Conservation (phyloP, 345 rosid genomes). For the Eucalyptus grandis region DNA sequence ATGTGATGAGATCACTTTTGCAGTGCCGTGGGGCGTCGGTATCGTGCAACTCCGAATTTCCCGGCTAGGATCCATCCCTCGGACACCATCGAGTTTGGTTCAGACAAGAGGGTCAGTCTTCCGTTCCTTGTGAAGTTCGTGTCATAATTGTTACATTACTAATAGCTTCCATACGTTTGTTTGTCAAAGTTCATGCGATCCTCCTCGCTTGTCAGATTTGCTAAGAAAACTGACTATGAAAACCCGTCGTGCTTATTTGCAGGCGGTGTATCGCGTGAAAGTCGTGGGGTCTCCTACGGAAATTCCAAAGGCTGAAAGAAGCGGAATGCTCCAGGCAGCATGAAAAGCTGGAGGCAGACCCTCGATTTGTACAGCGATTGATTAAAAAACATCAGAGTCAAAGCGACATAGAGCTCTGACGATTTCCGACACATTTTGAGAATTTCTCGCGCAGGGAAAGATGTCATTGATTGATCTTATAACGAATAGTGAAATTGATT, state of each 20-base stretch:
- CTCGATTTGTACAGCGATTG: background rate
- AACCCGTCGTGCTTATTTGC: background rate
- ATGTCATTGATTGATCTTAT: background rate
- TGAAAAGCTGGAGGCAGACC: slow-evolving; percentile 4
- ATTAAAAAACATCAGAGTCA: background rate
- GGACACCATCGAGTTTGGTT: slow-evolving; percentile 56
- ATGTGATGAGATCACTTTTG: background rate
- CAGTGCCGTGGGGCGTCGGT: slow-evolving; percentile 59
- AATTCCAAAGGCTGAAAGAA: slow-evolving; percentile 6
- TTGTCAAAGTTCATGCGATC: background rate
- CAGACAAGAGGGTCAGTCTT: slow-evolving; percentile 40
- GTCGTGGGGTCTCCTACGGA: slow-evolving; percentile 30
- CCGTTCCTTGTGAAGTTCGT: background rate
- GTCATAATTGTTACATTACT: background rate
- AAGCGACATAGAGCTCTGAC: background rate
- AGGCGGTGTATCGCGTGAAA: slow-evolving; percentile 74
- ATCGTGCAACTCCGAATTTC: slow-evolving; percentile 38
- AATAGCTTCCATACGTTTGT: background rate
- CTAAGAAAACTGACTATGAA: background rate
- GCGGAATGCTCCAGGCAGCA: slow-evolving; percentile 44
- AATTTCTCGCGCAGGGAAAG: background rate
- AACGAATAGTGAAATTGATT: background rate
- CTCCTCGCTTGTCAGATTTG: background rate
- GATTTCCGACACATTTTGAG: background rate
- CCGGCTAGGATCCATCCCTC: slow-evolving; percentile 52